Percentiles rank a stretch among this genome's conserved stretches.
These are phyloP conservation scores for Saccharomycopsis selenospora DNA, from an alignment of 805 yeast species.

Conservation along the genomic window DNA sequence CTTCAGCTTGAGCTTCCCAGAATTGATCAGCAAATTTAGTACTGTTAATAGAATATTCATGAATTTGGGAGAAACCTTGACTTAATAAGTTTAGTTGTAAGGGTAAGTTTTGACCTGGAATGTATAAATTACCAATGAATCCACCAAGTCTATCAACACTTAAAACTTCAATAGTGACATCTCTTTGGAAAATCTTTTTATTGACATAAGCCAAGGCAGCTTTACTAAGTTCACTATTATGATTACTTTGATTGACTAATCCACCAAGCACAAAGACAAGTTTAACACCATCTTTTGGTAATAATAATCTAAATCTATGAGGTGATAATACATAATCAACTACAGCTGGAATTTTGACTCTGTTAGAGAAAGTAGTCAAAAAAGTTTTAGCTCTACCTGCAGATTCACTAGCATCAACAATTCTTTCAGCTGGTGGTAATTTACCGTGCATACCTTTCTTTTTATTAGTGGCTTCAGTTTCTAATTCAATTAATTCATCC, in stretches of 20 bases:
- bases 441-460: constrained; percentile 60
- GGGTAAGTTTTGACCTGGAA: constrained; percentile 45
- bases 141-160: constrained; percentile 74
- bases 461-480: constrained; percentile 46
- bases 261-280: constrained; percentile 75
- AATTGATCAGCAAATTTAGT: constrained; percentile 50
- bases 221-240: constrained; percentile 34
- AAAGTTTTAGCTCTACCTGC: constrained; percentile 66
- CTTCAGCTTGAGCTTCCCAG: constrained; percentile 53
- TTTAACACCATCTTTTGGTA: constrained; percentile 66
- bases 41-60: constrained; percentile 54
- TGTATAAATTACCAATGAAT: constrained; percentile 63
- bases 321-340: constrained; percentile 69
- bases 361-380: constrained; percentile 59
- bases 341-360: constrained; percentile 55
- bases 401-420: constrained; percentile 76
- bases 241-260: constrained; percentile 36
- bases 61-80: constrained; percentile 58
- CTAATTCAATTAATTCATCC: constrained; percentile 70
- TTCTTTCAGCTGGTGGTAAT: constrained; percentile 48
- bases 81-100: constrained; percentile 50
- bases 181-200: constrained; percentile 59
- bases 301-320: constrained; percentile 54
- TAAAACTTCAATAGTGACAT: constrained; percentile 60
- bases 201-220: constrained; percentile 49